Percentiles rank a stretch among this genome's conserved stretches.
Conservation (phyloP, 805 yeast species). For the Starmerella sp. region DNA sequence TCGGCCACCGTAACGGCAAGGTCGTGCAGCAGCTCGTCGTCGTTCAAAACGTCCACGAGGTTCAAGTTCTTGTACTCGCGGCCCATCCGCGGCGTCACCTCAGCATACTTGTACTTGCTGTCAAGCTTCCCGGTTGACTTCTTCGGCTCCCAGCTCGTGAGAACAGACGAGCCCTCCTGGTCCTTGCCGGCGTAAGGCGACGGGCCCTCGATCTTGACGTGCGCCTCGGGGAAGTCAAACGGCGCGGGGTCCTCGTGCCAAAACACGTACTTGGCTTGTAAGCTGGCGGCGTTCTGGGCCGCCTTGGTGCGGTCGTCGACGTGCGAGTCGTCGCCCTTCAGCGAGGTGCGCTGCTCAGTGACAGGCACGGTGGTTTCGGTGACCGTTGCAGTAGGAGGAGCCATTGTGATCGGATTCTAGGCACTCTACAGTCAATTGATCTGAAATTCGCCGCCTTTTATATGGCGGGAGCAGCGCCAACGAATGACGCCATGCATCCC, state of each 20-base stretch:
- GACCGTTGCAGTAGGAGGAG: conserved; percentile 11
- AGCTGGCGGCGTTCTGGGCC: conserved; percentile 1
- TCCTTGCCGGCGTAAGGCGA: conserved; percentile 24
- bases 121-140: conserved; percentile 24
- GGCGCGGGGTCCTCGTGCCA: conserved; percentile 10
- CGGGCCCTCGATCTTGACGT: conserved; percentile 17
- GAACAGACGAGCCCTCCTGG: conserved; percentile 21
- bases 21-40: conserved; percentile 31
- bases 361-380: neutral
- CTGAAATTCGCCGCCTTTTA: neutral
- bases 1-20: conserved; percentile 38
- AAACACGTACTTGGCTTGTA: conserved; percentile 15
- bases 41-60: conserved; percentile 23
- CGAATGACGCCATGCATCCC: neutral
- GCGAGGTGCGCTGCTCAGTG: neutral
- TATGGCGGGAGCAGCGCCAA: neutral
- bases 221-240: conserved; percentile 18
- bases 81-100: conserved; percentile 28
- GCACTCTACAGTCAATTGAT: neutral
- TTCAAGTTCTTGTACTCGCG: conserved; percentile 26
- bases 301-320: conserved; percentile 1
- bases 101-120: conserved; percentile 22
- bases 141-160: conserved; percentile 16
- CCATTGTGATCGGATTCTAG: conserved; percentile 4
- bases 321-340: neutral